Percentiles rank a stretch among this genome's conserved stretches.
Evolutionary conservation across 1,284 basidiomycete species (phyloP).

Genomic region (Cystobasidium slooffiae): DNA sequence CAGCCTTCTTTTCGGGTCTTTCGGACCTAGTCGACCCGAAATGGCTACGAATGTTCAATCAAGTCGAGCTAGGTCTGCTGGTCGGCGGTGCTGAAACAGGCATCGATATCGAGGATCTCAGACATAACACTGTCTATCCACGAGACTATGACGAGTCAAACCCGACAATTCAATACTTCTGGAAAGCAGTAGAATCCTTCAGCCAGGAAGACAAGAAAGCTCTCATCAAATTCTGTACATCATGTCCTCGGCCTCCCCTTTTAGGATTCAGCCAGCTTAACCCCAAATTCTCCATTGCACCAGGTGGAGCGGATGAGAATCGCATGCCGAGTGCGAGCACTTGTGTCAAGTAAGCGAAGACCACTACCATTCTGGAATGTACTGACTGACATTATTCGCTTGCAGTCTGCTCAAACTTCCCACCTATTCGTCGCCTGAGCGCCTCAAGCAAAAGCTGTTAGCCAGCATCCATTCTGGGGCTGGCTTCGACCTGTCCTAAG

Average conservation of each 20-base stretch:
- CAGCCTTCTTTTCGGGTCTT: constrained; percentile 73
- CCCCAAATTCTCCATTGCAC: constrained; percentile 82
- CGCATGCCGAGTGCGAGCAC: constrained; percentile 67
- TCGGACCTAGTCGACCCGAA: constrained; percentile 85
- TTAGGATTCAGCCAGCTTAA: constrained; percentile 83
- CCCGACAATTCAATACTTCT: constrained; percentile 64
- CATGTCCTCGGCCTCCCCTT: constrained; percentile 86
- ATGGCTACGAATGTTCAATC: constrained; percentile 92
- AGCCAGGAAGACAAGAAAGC: constrained; percentile 73
- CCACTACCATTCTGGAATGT: no score
- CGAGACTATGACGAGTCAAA: constrained; percentile 73
- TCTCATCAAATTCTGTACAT: constrained; percentile 84
- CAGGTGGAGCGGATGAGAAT: constrained; percentile 71
- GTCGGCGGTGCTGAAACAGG: constrained; percentile 57
- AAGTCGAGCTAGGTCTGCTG: constrained; percentile 69
- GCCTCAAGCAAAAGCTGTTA: constrained; percentile 75
- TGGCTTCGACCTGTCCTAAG: constrained; percentile 76
- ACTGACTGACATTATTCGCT: constrained; percentile 61
- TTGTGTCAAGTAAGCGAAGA: background rate
- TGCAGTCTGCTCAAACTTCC: constrained; percentile 76
- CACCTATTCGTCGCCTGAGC: constrained; percentile 66
- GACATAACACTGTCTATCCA: constrained; percentile 74
- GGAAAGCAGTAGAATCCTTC: constrained; percentile 60
- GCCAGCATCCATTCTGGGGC: constrained; percentile 82
- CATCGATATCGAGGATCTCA: constrained; percentile 80